Base-by-base conservation (phyloP, 345 rosid species). In the Salix dunnii region DNA sequence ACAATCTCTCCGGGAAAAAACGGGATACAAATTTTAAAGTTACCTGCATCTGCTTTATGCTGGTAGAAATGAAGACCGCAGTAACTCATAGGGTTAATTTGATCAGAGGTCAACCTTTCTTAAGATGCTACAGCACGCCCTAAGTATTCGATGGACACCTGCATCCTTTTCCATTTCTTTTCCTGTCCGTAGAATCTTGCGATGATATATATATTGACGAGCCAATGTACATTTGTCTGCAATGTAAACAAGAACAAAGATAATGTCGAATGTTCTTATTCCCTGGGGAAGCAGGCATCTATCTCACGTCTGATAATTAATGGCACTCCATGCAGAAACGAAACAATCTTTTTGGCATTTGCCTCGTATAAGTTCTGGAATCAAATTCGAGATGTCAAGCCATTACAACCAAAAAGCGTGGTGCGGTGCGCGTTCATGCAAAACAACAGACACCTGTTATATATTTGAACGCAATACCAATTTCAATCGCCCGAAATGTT, bases 261-360 rank as follows among this genome's bases (percentile, higher is more conserved):
- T 6, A 21, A 11, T 42, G 46, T 60, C 10, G 36, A 60, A 11
- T 60, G 35, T 60, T 38, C 49, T 40, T 73, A 60, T 73, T 73
- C 76, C 58, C 68, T 62, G 14, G 64, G 13, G 25, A 25, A 27
- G 7, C 38, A 73, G 76, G 76, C 48, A 71, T 51, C 53, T 42
- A 42, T 42, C 46, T 42, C 46, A 42, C 46, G 46, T 42, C 46
- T 42, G 46, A 42, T 42, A 42, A 42, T 42, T 42, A 11, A 11
- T 10, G 46, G 46, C 10, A 12, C 46, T 9, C 46, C 46, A 10
- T 42, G 3, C 46, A 12, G 14, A 46, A 46, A 46, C 51, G 51
- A 35, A n/a, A 35, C 40, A 17, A 21, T 0, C 70, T n/a, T 38
- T 33, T 49, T 1, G 31, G 60, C 23, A 7, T 21, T 35, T 55